Evolutionary conservation across 176 grass and related monocot genomes (phyloP), one percentile per base, ranked within the genome.

Genomic region (Saccharum officinarum): DNA sequence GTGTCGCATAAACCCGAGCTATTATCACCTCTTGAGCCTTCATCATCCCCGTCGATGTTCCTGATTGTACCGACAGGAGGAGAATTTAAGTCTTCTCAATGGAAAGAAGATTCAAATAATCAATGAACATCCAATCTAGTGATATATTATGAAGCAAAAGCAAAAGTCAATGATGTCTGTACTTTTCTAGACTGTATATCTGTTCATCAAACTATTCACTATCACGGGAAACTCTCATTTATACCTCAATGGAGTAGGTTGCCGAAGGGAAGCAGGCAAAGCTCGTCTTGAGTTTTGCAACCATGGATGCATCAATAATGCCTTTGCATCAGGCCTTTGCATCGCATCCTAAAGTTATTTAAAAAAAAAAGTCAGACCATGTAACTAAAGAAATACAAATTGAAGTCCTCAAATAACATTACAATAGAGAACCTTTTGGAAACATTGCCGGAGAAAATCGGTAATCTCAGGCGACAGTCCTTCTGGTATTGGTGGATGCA

Each of bases 261-360:
- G 87, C 17, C 88, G 85, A 83, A 97, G 79, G 62, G 94, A 93
- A 83, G 94, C 94, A 64, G 92, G 94, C 82, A 92, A 92, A 64
- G 87, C 86, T 33, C 93, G 86, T 73, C 76, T 99, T 61, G 93
- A 99, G 83, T 91, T 99, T 73, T 99, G 97, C 50, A 99, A 81
- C 97, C 97, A 99, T 82, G 83, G 83, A 77, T 99, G 97, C 93
- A 91, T 90, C 80, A 99, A 86, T 82, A 99, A 88, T 80, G 93
- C 88, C 84, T 99, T 99, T 71, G 97, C 97, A 87, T 99, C 97
- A 82, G 97, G 97, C 80, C 97, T 92, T 89, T 99, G 92, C 85
- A 96, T 99, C 54, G 97, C 70, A 89, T 96, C 97, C 97, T 99
- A 74, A 69, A 91, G 67, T 72, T 69, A 78, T 26, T 86, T 7